These are phyloP conservation scores for Lactuca sativa DNA, from an alignment of 129 eudicot species.

Conservation along the genomic window DNA sequence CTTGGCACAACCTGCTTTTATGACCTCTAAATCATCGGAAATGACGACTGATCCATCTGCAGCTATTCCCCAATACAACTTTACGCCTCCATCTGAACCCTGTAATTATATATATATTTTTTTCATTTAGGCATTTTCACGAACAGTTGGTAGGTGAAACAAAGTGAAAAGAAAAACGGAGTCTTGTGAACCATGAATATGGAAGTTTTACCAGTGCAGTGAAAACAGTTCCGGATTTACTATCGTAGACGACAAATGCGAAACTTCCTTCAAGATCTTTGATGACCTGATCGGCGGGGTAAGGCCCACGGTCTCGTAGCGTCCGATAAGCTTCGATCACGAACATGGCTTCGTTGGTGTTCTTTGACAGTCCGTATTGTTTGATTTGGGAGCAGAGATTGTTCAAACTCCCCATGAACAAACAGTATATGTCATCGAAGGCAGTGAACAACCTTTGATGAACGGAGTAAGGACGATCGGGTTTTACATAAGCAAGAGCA, in stretches of 20 bases:
- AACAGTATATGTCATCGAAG: slow-evolving; percentile 70
- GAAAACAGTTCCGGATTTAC: slow-evolving; percentile 79
- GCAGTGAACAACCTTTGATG: slow-evolving; percentile 64
- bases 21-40: slow-evolving; percentile 72
- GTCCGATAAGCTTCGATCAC: slow-evolving; percentile 90
- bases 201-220: slow-evolving; percentile 66
- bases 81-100: slow-evolving; percentile 94
- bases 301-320: slow-evolving; percentile 86
- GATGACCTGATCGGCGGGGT: slow-evolving; percentile 89
- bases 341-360: slow-evolving; percentile 80
- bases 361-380: slow-evolving; percentile 76
- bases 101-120: slow-evolving; percentile 2
- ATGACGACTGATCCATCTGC: slow-evolving; percentile 93
- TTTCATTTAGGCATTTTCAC: slow-evolving; percentile 9
- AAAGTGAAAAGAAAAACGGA: background rate
- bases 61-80: slow-evolving; percentile 87
- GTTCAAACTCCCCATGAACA: slow-evolving; percentile 84
- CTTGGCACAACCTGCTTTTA: slow-evolving; percentile 87
- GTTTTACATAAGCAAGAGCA: slow-evolving; percentile 69
- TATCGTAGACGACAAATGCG: slow-evolving; percentile 84
- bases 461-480: slow-evolving; percentile 6
- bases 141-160: slow-evolving; percentile 3
- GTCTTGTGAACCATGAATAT: background rate
- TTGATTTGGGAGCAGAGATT: slow-evolving; percentile 62
- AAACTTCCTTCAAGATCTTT: slow-evolving; percentile 92